Conservation (phyloP, 169 alveolate species). For the Plasmodium adleri region DNA sequence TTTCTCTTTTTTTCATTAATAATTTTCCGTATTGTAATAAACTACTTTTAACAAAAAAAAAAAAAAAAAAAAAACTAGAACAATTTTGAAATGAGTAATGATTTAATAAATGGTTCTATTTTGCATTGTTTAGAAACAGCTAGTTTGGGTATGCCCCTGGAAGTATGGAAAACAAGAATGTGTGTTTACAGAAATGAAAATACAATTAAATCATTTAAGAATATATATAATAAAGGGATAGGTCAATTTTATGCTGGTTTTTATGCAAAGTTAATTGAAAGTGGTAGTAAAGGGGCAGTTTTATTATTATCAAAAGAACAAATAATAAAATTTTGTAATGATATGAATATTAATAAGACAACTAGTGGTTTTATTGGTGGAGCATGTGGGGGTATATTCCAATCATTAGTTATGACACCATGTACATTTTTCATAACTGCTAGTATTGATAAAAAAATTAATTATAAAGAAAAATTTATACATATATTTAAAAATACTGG, state of each 20-base stretch:
- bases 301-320: constrained; percentile 81
- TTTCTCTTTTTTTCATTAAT: constrained; percentile 7
- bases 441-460: constrained; percentile 78
- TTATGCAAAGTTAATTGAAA: constrained; percentile 81
- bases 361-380: constrained; percentile 84
- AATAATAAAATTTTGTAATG: constrained; percentile 26
- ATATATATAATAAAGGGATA: constrained; percentile 78
- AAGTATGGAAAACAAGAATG: constrained; percentile 88
- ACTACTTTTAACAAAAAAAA: not conserved
- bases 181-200: constrained; percentile 82
- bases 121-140: constrained; percentile 86
- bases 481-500: constrained; percentile 73
- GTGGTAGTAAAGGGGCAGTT: constrained; percentile 84
- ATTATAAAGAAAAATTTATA: constrained; percentile 36
- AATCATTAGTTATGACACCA: constrained; percentile 85
- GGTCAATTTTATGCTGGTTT: constrained; percentile 84
- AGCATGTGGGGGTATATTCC: constrained; percentile 85
- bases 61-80: constrained; percentile 1
- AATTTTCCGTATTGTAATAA: constrained; percentile 36
- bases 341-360: constrained; percentile 61
- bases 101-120: constrained; percentile 78
- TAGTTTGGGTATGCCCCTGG: constrained; percentile 87
- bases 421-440: constrained; percentile 87
- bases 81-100: constrained; percentile 32
- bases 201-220: constrained; percentile 77